These are phyloP conservation scores for Cyclotella kingstonii DNA, from an alignment of 108 stramenopile genomes.

Conservation along the genomic window DNA sequence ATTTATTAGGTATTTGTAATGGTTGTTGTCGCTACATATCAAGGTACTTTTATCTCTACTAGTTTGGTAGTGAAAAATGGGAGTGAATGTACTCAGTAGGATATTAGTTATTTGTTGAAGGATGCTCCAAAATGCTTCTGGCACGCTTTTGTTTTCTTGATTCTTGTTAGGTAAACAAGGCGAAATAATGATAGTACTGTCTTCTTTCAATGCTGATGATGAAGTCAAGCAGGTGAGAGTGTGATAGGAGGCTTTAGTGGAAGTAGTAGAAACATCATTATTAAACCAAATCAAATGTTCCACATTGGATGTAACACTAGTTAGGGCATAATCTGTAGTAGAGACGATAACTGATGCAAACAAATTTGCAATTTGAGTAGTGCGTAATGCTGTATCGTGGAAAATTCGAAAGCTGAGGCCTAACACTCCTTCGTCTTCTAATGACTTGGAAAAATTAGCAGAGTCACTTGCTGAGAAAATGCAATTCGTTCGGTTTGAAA, in stretches of 20 bases:
- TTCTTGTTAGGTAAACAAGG: too few relatives aligned
- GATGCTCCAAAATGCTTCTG: too few relatives aligned
- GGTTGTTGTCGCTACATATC: too few relatives aligned
- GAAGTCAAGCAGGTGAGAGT: neutral
- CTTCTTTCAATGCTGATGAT: neutral
- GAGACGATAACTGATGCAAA: neutral
- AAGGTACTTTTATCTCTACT: too few relatives aligned
- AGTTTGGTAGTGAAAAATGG: too few relatives aligned
- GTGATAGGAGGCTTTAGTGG: neutral
- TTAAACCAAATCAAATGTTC: neutral
- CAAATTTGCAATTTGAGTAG: conserved; percentile 3
- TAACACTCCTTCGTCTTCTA: conserved; percentile 30
- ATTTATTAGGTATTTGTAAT: too few relatives aligned
- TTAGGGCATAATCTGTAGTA: conserved; percentile 13
- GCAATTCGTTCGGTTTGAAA: too few relatives aligned
- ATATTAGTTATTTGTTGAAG: too few relatives aligned
- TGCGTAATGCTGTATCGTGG: conserved; percentile 4
- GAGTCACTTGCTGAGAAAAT: too few relatives aligned
- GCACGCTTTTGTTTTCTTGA: too few relatives aligned
- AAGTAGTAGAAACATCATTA: neutral
- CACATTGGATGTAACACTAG: conserved; percentile 3
- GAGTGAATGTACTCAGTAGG: too few relatives aligned
- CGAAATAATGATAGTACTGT: conserved; percentile 8
- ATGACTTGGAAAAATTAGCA: too few relatives aligned
- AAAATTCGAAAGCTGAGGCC: conserved; percentile 10